Base-by-base conservation (phyloP, 2,329 filamentous ascomycete genomes). In the Hypoxylon rubiginosum region DNA sequence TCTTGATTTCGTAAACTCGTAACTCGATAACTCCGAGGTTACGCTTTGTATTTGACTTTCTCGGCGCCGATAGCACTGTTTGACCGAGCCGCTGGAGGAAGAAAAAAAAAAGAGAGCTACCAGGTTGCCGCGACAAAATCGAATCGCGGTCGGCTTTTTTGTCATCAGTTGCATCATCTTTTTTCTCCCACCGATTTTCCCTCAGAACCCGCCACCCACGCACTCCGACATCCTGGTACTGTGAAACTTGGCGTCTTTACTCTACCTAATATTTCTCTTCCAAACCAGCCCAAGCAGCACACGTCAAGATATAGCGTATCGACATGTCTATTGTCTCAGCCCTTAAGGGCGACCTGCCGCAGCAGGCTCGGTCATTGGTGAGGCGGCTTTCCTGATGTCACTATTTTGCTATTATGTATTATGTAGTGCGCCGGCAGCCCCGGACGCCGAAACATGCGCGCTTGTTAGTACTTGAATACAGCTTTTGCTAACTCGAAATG, bases 301-400 rank as follows among this genome's bases (percentile, higher is more conserved):
- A 21, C 36, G 11, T 28, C 26, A 30, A 28, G 13, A 8, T 24
- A 8, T 39, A 61, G 41, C 54, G 50, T 41, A 66, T 60, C 66
- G 61, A 54, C 52, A 78, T 78, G 76, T 77, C 76, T 43, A 58
- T 78, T 54, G 74, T 76, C 48, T 71, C 75, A 64, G 76, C 79
- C 69, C 76, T 81, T 59, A 85, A 84, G 75, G 85, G 85, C 77
- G 83, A 87, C 67, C 80, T 85, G 79, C 83, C 86, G 64, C 83
- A 86, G 69, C 85, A 88, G 80, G 84, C 84, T 61, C 82, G 85
- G 75, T 88, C 86, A 68, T 77, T 88, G 75, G 85, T 88, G 76
- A 77, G 85, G 53, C 32, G 49, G 54, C 41, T 19, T 62, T 58
- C 59, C 45, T 55, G 48, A 50, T 36, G 39, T 30, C 28, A 19